Evolutionary conservation across 2,329 filamentous ascomycete species (phyloP), one percentile per base, ranked within the genome.

Genomic region (Xylariaceae sp.): DNA sequence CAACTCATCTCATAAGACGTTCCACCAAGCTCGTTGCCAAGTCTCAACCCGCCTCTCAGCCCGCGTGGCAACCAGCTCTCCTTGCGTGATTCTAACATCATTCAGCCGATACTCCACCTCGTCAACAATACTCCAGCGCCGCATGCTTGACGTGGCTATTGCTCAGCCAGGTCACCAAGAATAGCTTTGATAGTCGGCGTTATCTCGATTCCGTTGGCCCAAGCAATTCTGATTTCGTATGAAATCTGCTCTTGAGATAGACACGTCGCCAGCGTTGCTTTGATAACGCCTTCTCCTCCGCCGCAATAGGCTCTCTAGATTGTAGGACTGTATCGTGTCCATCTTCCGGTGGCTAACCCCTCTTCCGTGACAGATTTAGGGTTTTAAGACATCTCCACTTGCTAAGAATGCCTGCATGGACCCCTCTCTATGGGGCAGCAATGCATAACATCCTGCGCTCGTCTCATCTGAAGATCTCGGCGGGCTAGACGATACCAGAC

Each of bases 381-480:
- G 33, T 50, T 48, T 36, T 31, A 24, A 47, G 40, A 41, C 40
- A 56, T 26, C 46, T 31, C 57, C 57, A 58, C 60, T n/a, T n/a
- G n/a, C n/a, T n/a, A n/a, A n/a, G n/a, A n/a, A n/a, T n/a, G n/a
- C n/a, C 36, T 56, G 46, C 54, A 57, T 54, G 36, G 56, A 59
- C 53, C 60, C 60, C 49, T 60, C 60, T 62, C 60, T 54, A 58
- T 57, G 59, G 61, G 59, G 59, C 53, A 62, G 59, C 59, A 62
- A 64, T 64, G 61, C 61, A 62, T 63, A 49, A 53, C 51, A 49
- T 55, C 24, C 39, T 53, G 40, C 53, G 53, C 45, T 51, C 24
- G 24, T 31, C 12, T 34, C 31, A 44, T 57, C 40, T 36, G 21
- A 26, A 26, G 52, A 47, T 39, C 31, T 55, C 43, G 52, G 48